These are phyloP conservation scores for Zizania palustris DNA, from an alignment of 202 grass and related monocot genomes.

Conservation along the genomic window DNA sequence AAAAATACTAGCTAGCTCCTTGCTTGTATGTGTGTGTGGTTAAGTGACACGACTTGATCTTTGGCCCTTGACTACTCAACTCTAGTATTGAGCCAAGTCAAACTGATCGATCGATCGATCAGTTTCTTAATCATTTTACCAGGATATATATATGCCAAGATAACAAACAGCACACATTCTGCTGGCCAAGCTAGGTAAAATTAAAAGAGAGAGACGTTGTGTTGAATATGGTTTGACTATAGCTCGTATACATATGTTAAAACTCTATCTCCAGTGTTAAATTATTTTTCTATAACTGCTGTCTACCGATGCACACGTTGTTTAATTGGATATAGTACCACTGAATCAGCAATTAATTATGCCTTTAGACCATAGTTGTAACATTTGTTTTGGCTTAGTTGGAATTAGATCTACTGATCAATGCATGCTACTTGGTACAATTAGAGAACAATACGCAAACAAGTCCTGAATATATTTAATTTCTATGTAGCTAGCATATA, in stretches of 20 bases:
- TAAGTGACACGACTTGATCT: constrained; percentile 39
- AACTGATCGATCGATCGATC: constrained; percentile 49
- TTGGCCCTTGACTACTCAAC: constrained; percentile 44
- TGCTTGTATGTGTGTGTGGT: constrained; percentile 36
- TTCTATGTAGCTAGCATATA: background rate
- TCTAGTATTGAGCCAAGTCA: constrained; percentile 44
- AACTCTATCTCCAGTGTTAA: background rate
- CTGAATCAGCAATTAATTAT: no score
- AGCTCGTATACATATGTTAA: background rate
- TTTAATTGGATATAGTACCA: background rate
- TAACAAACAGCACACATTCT: constrained; percentile 30
- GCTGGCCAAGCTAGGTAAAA: constrained; percentile 1
- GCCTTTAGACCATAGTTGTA: background rate
- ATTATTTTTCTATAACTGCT: background rate
- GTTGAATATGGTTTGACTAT: constrained; percentile 50
- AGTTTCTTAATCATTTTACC: constrained; percentile 38
- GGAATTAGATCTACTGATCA: constrained; percentile 7
- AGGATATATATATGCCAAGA: constrained; percentile 2
- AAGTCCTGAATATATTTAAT: background rate
- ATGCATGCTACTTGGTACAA: background rate
- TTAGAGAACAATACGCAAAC: background rate
- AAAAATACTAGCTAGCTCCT: constrained; percentile 46
- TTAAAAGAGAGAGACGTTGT: constrained; percentile 7
- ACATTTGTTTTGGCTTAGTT: background rate
- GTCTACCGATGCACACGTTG: background rate